phyloP scores from a whole-genome alignment of 2,329 filamentous ascomycete genomes.

The Trichoderma sp. region DNA sequence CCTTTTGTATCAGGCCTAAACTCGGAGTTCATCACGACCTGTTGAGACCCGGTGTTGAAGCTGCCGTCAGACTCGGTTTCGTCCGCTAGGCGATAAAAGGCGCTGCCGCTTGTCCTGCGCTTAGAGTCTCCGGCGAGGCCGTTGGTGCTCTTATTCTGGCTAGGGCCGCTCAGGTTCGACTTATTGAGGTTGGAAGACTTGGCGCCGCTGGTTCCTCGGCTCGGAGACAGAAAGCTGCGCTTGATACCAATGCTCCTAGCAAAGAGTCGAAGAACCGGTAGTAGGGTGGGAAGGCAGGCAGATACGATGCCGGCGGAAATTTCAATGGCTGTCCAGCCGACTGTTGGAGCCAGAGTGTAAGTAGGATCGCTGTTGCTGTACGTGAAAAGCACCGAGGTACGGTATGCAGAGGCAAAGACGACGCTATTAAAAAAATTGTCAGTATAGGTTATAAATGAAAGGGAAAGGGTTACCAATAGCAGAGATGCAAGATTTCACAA shows the following conservation, averaged over 20 bases:
- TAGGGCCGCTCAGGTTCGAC: slow-evolving; percentile 6
- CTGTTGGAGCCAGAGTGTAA: slow-evolving; percentile 45
- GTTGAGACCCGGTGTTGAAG: not conserved
- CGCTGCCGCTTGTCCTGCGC: slow-evolving; percentile 23
- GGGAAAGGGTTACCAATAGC: not conserved
- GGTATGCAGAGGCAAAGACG: slow-evolving; percentile 48
- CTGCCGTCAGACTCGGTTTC: slow-evolving; percentile 30
- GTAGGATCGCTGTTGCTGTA: slow-evolving; percentile 40
- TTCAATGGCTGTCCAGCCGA: slow-evolving; percentile 47
- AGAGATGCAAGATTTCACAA: not conserved
- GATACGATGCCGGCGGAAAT: slow-evolving; percentile 50
- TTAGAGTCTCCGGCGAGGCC: slow-evolving; percentile 19
- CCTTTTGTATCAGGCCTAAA: slow-evolving; percentile 35
- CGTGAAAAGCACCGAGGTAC: slow-evolving; percentile 45
- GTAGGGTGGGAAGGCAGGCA: slow-evolving; percentile 51
- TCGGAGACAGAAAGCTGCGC: not conserved
- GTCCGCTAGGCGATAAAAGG: slow-evolving; percentile 37
- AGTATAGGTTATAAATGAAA: not conserved
- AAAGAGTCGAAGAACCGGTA: slow-evolving; percentile 38
- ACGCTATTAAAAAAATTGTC: slow-evolving; percentile 32
- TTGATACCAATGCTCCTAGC: slow-evolving; percentile 6
- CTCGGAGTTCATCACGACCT: slow-evolving; percentile 21
- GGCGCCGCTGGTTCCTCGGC: not conserved
- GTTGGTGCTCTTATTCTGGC: slow-evolving; percentile 1
- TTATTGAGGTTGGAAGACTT: slow-evolving; percentile 11